Conservation (phyloP, 2,329 filamentous ascomycete genomes). For the Sporothrix schenckii region DNA sequence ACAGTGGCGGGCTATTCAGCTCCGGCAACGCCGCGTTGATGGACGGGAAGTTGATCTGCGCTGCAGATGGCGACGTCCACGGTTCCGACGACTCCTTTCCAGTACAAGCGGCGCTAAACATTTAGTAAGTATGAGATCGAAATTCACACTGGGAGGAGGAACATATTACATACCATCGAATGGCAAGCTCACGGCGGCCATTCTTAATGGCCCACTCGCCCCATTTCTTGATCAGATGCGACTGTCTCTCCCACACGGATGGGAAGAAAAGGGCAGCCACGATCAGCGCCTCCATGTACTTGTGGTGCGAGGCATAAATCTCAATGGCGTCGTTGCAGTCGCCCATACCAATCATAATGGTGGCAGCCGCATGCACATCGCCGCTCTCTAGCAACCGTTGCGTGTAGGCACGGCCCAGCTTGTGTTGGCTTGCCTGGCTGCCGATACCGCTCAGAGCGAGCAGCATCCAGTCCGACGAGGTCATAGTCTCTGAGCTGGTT, state of each 20-base stretch:
- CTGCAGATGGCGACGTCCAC: conserved; percentile 83
- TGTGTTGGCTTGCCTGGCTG: conserved; percentile 76
- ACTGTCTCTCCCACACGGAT: conserved; percentile 86
- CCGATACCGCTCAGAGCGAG: conserved; percentile 88
- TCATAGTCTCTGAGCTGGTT: conserved; percentile 81
- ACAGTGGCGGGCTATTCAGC: conserved; percentile 71
- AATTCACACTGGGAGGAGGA: not conserved
- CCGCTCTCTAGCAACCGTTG: conserved; percentile 86
- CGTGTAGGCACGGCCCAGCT: conserved; percentile 86
- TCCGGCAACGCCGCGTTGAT: conserved; percentile 61
- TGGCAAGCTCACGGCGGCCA: conserved; percentile 85
- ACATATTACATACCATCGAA: conserved; percentile 63
- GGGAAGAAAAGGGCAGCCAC: conserved; percentile 83
- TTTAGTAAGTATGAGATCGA: not conserved
- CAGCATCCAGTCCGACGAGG: conserved; percentile 95
- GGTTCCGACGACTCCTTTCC: conserved; percentile 81
- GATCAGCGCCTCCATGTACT: conserved; percentile 90
- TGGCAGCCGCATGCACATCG: conserved; percentile 88
- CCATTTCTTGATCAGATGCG: conserved; percentile 88
- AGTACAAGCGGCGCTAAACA: conserved; percentile 76
- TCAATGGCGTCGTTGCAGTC: conserved; percentile 95
- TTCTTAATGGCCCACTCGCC: conserved; percentile 87
- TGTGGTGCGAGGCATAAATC: conserved; percentile 88
- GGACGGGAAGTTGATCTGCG: conserved; percentile 56
- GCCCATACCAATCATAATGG: conserved; percentile 88